These are phyloP conservation scores for Lonicera japonica DNA, from an alignment of 129 eudicot genomes.

Conservation along the genomic window DNA sequence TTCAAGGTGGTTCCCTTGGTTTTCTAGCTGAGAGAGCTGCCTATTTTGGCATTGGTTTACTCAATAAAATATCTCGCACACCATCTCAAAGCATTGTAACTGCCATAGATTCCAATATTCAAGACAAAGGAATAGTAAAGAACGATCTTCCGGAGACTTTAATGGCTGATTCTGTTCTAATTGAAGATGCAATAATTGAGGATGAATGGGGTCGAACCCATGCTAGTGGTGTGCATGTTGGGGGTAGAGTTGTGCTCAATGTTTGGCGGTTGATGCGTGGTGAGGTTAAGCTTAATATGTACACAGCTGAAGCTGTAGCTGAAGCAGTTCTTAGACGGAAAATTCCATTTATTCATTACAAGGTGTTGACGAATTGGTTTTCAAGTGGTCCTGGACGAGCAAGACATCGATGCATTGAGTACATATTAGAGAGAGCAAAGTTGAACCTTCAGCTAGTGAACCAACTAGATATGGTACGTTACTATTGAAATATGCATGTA, in stretches of 20 bases:
- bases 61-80: slow-evolving; percentile 73
- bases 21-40: slow-evolving; percentile 92
- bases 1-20: slow-evolving; percentile 93
- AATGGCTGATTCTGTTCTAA: slow-evolving; percentile 32
- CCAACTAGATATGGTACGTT: slow-evolving; percentile 73
- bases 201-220: slow-evolving; percentile 99
- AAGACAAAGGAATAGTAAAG: slow-evolving; percentile 22
- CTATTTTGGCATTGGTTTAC: slow-evolving; percentile 74
- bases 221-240: slow-evolving; percentile 93
- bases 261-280: slow-evolving; percentile 85
- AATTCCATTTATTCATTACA: slow-evolving; percentile 61
- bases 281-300: slow-evolving; percentile 84
- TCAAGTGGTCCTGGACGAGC: slow-evolving; percentile 87
- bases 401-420: slow-evolving; percentile 67
- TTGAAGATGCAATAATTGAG: slow-evolving; percentile 57
- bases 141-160: slow-evolving; percentile 34
- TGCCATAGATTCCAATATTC: slow-evolving; percentile 24
- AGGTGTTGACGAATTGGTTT: slow-evolving; percentile 75
- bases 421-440: slow-evolving; percentile 57
- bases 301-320: slow-evolving; percentile 85
- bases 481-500: neutral
- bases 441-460: slow-evolving; percentile 72
- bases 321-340: slow-evolving; percentile 77
- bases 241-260: slow-evolving; percentile 86
- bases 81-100: slow-evolving; percentile 42